Conservation (phyloP, 2,329 filamentous ascomycete species). For the Trichoderma sp. region DNA sequence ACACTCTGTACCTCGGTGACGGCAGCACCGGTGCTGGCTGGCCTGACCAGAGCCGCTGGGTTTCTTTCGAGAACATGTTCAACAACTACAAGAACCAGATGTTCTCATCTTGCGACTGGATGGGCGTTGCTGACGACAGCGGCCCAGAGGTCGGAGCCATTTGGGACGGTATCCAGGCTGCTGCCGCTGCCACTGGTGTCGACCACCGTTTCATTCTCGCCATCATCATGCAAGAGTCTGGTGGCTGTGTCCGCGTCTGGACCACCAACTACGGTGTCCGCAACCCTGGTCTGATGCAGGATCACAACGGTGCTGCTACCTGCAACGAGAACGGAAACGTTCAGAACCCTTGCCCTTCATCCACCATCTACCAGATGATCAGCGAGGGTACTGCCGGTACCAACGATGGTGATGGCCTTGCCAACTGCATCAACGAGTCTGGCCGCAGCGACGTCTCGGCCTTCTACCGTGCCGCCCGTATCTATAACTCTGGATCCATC, state of each 20-base stretch:
- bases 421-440: constrained; percentile 28
- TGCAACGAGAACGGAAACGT: constrained; percentile 39
- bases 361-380: constrained; percentile 40
- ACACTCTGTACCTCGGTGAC: constrained; percentile 33
- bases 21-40: constrained; percentile 25
- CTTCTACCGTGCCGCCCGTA: constrained; percentile 33
- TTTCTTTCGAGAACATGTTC: constrained; percentile 32
- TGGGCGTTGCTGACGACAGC: constrained; percentile 6
- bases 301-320: constrained; percentile 42
- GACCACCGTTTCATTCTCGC: constrained; percentile 50
- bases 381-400: constrained; percentile 50
- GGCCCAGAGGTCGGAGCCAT: constrained; percentile 28
- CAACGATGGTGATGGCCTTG: constrained; percentile 47
- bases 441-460: constrained; percentile 25
- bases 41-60: constrained; percentile 27
- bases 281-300: constrained; percentile 50
- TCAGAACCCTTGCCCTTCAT: constrained; percentile 39
- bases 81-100: constrained; percentile 32
- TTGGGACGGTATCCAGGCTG: constrained; percentile 39
- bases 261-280: constrained; percentile 47
- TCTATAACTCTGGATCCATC: constrained; percentile 35
- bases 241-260: constrained; percentile 48
- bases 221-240: constrained; percentile 50
- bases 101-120: constrained; percentile 29
- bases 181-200: constrained; percentile 38